These are phyloP conservation scores for Dryadomyces quercus-mongolicae DNA, from an alignment of 2,329 filamentous ascomycete species.

Conservation along the genomic window DNA sequence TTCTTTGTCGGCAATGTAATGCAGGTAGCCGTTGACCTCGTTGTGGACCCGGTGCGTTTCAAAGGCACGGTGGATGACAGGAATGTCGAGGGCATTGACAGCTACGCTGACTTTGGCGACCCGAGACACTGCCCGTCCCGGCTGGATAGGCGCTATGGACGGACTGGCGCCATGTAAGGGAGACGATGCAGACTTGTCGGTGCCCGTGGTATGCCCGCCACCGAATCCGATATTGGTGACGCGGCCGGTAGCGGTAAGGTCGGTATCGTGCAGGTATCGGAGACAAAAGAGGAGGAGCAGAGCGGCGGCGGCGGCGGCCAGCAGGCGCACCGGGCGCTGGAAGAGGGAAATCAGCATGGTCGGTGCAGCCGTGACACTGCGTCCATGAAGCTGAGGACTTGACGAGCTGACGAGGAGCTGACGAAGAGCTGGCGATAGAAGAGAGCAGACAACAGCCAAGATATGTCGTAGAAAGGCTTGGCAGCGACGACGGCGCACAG, in stretches of 20 bases:
- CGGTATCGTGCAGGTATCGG: conserved; percentile 10
- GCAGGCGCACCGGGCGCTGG: conserved; percentile 12
- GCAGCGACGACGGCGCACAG: too few species aligned
- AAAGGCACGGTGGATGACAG: conserved; percentile 19
- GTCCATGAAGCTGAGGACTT: too few species aligned
- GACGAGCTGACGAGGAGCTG: background rate
- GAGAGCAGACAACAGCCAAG: too few species aligned
- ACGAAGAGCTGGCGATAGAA: background rate
- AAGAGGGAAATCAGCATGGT: conserved; percentile 12
- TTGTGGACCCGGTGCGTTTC: conserved; percentile 23
- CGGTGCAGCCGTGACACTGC: background rate
- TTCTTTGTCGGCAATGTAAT: conserved; percentile 20
- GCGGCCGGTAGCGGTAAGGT: conserved; percentile 6
- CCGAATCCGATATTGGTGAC: background rate
- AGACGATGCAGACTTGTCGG: too few species aligned
- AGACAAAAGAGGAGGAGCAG: conserved; percentile 10
- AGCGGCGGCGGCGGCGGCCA: conserved; percentile 7
- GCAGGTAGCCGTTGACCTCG: conserved; percentile 19
- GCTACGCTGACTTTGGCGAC: conserved; percentile 16
- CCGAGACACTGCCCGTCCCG: background rate
- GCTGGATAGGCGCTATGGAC: background rate
- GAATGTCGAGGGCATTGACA: conserved; percentile 16
- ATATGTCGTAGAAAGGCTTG: background rate
- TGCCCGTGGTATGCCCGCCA: background rate
- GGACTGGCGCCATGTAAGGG: too few species aligned